phyloP scores from a whole-genome alignment of 768 basidiomycete genomes.

The Rhizopogon vesiculosus region DNA sequence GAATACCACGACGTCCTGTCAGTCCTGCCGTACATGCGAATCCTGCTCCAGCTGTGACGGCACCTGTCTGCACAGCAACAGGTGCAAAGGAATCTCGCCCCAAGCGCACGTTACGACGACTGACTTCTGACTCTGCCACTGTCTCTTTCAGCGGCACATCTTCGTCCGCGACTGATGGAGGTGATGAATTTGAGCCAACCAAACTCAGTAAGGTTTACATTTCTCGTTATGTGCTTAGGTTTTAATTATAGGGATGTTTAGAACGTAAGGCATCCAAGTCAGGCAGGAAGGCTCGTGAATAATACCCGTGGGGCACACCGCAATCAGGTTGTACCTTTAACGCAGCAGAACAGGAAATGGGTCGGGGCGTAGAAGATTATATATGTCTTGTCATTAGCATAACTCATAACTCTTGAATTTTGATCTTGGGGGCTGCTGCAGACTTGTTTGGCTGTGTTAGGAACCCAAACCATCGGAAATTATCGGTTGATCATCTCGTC shows the following conservation, averaged over 20 bases:
- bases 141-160: conserved; percentile 28
- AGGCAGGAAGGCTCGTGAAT: not conserved
- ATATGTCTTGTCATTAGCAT: not conserved
- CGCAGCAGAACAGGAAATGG: no score
- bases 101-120: conserved; percentile 22
- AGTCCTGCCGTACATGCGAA: conserved; percentile 20
- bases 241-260: not conserved
- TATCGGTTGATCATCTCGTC: no score
- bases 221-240: not conserved
- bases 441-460: not conserved
- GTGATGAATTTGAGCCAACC: conserved; percentile 19
- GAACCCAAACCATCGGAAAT: not conserved
- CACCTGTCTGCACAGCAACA: no score
- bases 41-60: not conserved
- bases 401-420: not conserved
- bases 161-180: conserved; percentile 23
- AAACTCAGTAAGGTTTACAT: conserved; percentile 23
- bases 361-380: not conserved
- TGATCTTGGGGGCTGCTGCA: not conserved
- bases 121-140: conserved; percentile 18
- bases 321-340: not conserved
- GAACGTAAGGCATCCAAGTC: not conserved
- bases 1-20: conserved; percentile 26
- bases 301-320: not conserved
- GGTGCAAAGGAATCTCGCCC: conserved; percentile 19